These are phyloP conservation scores for Lasiodiplodia citricola DNA, from an alignment of 2,329 filamentous ascomycete species.

Conservation along the genomic window DNA sequence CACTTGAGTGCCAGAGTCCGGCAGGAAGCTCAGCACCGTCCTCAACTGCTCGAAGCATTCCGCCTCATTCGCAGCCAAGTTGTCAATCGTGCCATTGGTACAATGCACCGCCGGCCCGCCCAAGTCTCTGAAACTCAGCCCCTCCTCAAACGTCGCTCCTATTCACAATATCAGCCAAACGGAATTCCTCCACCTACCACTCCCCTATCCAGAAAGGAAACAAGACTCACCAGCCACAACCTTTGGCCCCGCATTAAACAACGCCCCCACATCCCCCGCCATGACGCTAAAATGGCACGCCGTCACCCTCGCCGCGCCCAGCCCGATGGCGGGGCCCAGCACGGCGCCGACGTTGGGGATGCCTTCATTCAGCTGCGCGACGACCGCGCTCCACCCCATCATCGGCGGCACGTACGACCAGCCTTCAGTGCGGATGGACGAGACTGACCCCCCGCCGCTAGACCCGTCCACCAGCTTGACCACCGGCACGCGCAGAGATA, in stretches of 20 bases:
- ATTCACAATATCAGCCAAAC: conserved; percentile 24
- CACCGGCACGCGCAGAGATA: conserved; percentile 63
- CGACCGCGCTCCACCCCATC: conserved; percentile 57
- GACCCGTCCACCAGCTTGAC: conserved; percentile 69
- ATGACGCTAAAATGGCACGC: conserved; percentile 70
- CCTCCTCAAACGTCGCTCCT: conserved; percentile 68
- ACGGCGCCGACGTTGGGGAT: conserved; percentile 70
- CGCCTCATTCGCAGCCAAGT: conserved; percentile 64
- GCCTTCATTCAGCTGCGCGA: conserved; percentile 64
- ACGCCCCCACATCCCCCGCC: conserved; percentile 65
- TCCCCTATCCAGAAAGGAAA: not conserved
- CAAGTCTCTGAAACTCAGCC: conserved; percentile 62
- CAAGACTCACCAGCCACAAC: conserved; percentile 56
- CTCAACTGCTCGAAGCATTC: conserved; percentile 67
- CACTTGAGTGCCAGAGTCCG: conserved; percentile 61
- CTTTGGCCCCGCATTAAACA: conserved; percentile 69
- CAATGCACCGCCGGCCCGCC: conserved; percentile 67
- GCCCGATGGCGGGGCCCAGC: conserved; percentile 66
- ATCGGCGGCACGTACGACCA: conserved; percentile 67
- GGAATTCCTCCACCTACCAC: not conserved
- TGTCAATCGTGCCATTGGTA: conserved; percentile 70
- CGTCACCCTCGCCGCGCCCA: conserved; percentile 50
- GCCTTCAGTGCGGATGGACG: conserved; percentile 60
- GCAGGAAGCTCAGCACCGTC: conserved; percentile 62
- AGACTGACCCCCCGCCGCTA: conserved; percentile 67